phyloP scores from a whole-genome alignment of 768 basidiomycete genomes.

The Trametes gibbosa region DNA sequence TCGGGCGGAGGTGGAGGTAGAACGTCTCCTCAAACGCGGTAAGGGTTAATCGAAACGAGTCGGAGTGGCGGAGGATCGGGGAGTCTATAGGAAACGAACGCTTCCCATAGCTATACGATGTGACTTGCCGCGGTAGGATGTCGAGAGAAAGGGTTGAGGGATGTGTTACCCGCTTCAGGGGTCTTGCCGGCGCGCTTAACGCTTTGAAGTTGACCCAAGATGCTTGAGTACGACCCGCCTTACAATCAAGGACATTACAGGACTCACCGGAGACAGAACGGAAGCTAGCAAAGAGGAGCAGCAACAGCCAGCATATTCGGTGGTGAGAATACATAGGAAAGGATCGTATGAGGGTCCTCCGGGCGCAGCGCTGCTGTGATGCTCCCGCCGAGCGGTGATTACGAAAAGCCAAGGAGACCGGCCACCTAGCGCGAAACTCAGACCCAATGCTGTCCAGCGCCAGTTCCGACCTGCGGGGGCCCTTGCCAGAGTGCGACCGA shows the following conservation, averaged over 20 bases:
- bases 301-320: slow-evolving; percentile 14
- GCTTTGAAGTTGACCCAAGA: slow-evolving; percentile 11
- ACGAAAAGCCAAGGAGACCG: slow-evolving; percentile 11
- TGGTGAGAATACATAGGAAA: slow-evolving; percentile 18
- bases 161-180: slow-evolving; percentile 36
- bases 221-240: not conserved
- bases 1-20: slow-evolving; percentile 74
- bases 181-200: slow-evolving; percentile 31
- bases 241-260: not conserved
- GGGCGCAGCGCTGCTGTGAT: slow-evolving; percentile 2
- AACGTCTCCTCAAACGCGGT: slow-evolving; percentile 64
- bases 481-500: slow-evolving; percentile 7
- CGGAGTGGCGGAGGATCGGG: slow-evolving; percentile 58
- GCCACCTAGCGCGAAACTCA: not conserved
- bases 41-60: slow-evolving; percentile 68
- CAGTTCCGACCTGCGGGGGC: slow-evolving; percentile 21
- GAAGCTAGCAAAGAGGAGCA: slow-evolving; percentile 14
- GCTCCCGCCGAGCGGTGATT: slow-evolving; percentile 6
- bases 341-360: slow-evolving; percentile 5
- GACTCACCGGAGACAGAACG: slow-evolving; percentile 13
- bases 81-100: slow-evolving; percentile 34
- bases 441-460: slow-evolving; percentile 17
- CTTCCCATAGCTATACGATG: slow-evolving; percentile 18
- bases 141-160: slow-evolving; percentile 40
- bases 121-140: slow-evolving; percentile 37